Conservation (phyloP, 306 rosid species). For the Cucumis melo region DNA sequence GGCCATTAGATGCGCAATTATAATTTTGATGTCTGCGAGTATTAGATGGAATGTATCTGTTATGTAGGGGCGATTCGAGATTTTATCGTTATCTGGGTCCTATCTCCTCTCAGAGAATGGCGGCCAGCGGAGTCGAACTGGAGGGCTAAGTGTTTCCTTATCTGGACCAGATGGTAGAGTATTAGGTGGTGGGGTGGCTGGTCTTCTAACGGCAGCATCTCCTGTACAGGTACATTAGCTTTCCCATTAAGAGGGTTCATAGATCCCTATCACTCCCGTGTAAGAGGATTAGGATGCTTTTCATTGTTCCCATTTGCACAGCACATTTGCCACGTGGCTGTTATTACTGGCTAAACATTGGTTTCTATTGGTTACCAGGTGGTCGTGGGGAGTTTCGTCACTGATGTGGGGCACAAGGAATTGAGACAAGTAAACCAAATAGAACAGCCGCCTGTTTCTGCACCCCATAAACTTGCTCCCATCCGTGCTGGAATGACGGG, state of each 20-base stretch:
- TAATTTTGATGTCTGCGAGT: background rate
- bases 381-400: conserved; percentile 37
- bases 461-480: conserved; percentile 14
- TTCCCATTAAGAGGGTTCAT: background rate
- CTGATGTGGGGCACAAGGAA: conserved; percentile 32
- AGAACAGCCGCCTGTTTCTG: conserved; percentile 7
- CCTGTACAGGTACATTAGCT: conserved; percentile 49
- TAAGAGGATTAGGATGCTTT: background rate
- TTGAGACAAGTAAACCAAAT: conserved; percentile 18
- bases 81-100: conserved; percentile 50
- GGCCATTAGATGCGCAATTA: background rate
- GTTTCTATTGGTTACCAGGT: conserved; percentile 21
- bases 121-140: conserved; percentile 30
- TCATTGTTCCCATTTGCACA: background rate
- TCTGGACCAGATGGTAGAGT: conserved; percentile 60
- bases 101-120: conserved; percentile 29
- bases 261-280: background rate
- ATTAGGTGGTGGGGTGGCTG: conserved; percentile 61
- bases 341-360: background rate
- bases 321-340: background rate
- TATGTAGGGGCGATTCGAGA: conserved; percentile 65
- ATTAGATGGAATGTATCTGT: background rate
- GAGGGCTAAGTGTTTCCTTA: conserved; percentile 46
- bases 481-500: conserved; percentile 21
- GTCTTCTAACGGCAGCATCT: conserved; percentile 50